These are phyloP conservation scores for Trichoderma simmonsii DNA, from an alignment of 2,329 filamentous ascomycete genomes.

Conservation along the genomic window DNA sequence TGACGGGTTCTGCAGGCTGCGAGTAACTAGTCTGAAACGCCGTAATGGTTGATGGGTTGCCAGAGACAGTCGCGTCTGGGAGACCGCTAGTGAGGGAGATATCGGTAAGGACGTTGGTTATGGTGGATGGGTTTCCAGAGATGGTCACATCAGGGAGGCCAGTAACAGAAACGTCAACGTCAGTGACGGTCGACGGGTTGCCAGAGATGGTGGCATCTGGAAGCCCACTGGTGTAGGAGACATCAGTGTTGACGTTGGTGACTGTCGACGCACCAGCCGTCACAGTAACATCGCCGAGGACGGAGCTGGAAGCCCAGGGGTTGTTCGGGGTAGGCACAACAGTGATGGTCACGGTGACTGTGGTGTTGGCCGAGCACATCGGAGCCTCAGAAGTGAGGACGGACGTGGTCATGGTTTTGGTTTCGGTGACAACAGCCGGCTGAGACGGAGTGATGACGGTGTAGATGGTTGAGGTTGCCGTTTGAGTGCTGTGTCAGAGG, in stretches of 20 bases:
- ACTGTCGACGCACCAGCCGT: slow-evolving; percentile 30
- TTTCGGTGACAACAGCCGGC: slow-evolving; percentile 20
- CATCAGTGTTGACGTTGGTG: slow-evolving; percentile 30
- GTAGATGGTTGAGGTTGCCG: slow-evolving; percentile 34
- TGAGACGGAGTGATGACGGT: slow-evolving; percentile 25
- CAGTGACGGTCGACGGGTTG: slow-evolving; percentile 32
- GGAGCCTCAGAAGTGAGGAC: slow-evolving; percentile 11
- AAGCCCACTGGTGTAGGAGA: slow-evolving; percentile 29
- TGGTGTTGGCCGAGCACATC: slow-evolving; percentile 22
- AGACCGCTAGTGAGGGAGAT: slow-evolving; percentile 23
- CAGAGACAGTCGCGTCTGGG: slow-evolving; percentile 34
- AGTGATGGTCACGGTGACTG: slow-evolving; percentile 28
- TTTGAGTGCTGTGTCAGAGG: slow-evolving; percentile 30
- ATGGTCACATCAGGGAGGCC: slow-evolving; percentile 29
- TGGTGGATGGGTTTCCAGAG: slow-evolving; percentile 29
- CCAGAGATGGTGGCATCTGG: slow-evolving; percentile 35
- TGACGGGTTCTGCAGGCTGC: slow-evolving; percentile 21
- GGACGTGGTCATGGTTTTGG: slow-evolving; percentile 24
- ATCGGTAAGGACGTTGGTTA: slow-evolving; percentile 29
- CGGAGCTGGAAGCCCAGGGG: slow-evolving; percentile 19
- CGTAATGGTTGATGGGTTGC: slow-evolving; percentile 33
- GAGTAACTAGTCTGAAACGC: slow-evolving; percentile 27
- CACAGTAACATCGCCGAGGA: slow-evolving; percentile 27
- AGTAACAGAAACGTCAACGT: slow-evolving; percentile 27
- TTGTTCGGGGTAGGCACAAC: slow-evolving; percentile 17